These are phyloP conservation scores for Pythium phragmitis DNA, from an alignment of 352 stramenopile genomes.

Conservation along the genomic window DNA sequence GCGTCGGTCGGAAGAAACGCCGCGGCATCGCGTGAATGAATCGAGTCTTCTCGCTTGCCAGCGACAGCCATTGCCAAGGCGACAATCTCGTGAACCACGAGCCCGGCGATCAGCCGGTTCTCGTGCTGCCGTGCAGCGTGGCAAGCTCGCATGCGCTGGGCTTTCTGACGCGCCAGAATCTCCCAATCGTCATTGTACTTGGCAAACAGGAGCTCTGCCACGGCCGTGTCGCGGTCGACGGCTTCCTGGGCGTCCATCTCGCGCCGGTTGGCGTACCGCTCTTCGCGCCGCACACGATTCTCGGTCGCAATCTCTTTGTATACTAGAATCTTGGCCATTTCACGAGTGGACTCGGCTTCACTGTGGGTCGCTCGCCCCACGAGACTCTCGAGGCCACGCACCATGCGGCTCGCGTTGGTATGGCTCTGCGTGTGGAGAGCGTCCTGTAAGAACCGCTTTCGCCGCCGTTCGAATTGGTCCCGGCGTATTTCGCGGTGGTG, in stretches of 20 bases:
- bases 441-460: conserved; percentile 67
- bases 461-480: conserved; percentile 44
- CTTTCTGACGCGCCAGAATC: conserved; percentile 40
- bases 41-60: conserved; percentile 44
- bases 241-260: conserved; percentile 41
- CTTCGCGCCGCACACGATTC: conserved; percentile 50
- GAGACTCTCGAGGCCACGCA: conserved; percentile 33
- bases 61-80: conserved; percentile 58
- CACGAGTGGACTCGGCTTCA: conserved; percentile 38
- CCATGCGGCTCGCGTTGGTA: neutral
- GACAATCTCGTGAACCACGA: conserved; percentile 50
- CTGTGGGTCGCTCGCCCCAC: conserved; percentile 48
- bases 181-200: conserved; percentile 64
- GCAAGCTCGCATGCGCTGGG: conserved; percentile 34
- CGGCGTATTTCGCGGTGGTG: conserved; percentile 51
- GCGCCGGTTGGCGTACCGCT: conserved; percentile 51
- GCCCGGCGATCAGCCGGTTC: conserved; percentile 39
- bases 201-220: conserved; percentile 54
- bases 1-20: conserved; percentile 41
- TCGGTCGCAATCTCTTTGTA: conserved; percentile 71
- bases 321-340: conserved; percentile 49
- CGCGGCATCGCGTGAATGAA: conserved; percentile 32
- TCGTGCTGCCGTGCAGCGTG: conserved; percentile 38
- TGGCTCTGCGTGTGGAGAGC: conserved; percentile 19
- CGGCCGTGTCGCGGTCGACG: conserved; percentile 51